Conservation (phyloP, 768 basidiomycete genomes). For the Lactifluus hygrophoroides region DNA sequence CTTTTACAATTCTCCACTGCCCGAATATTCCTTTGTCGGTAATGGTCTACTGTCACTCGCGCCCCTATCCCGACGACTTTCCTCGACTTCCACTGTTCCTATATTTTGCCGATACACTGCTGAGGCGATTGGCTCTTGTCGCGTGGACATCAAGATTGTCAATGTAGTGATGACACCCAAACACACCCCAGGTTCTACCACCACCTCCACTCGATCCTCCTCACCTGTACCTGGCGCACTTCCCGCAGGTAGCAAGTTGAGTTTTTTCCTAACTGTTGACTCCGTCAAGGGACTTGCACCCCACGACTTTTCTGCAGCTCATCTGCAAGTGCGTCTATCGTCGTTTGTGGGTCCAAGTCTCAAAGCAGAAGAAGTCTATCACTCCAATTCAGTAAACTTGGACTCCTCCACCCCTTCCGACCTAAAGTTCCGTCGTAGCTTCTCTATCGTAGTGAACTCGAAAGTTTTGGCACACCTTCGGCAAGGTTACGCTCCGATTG, state of each 20-base stretch:
- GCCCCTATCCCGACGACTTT: conserved; percentile 67
- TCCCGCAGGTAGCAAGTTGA: conserved; percentile 71
- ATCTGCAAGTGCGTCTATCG: conserved; percentile 82
- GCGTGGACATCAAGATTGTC: conserved; percentile 74
- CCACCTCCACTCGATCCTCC: conserved; percentile 60
- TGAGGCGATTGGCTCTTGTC: conserved; percentile 93
- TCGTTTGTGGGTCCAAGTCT: conserved; percentile 71
- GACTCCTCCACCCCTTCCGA: conserved; percentile 63
- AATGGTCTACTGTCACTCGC: conserved; percentile 76
- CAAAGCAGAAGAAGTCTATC: conserved; percentile 71
- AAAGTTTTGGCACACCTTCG: conserved; percentile 67
- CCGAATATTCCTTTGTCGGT: conserved; percentile 89
- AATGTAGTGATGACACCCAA: conserved; percentile 57
- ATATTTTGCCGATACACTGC: conserved; percentile 92
- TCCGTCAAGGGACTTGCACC: conserved; percentile 81
- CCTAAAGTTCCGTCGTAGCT: conserved; percentile 74
- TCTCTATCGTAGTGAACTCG: conserved; percentile 67
- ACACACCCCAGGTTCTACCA: conserved; percentile 49
- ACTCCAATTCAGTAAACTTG: conserved; percentile 67
- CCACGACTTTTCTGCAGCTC: conserved; percentile 80
- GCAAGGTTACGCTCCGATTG: conserved; percentile 74
- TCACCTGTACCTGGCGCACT: conserved; percentile 64
- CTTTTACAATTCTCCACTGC: conserved; percentile 83
- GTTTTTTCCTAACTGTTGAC: conserved; percentile 81
- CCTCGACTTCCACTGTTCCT: conserved; percentile 67